phyloP scores from a whole-genome alignment of 176 grass and related monocot species.

The Ensete glaucum region DNA sequence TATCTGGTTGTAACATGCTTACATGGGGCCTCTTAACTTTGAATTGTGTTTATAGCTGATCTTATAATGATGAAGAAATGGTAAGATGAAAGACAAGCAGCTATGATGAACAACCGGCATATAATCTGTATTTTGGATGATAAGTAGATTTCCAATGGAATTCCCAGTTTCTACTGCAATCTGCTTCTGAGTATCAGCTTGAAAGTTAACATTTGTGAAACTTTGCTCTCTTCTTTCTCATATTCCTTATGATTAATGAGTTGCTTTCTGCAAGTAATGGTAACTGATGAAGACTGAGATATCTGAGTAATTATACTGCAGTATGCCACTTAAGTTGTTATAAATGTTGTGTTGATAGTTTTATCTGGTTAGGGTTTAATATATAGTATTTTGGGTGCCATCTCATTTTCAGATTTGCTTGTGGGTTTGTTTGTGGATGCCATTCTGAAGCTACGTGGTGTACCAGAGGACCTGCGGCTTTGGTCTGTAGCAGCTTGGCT shows the following conservation, averaged over 20 bases:
- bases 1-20: too few relatives aligned
- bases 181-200: not conserved
- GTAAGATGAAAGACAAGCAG: too few relatives aligned
- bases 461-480: constrained; percentile 50
- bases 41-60: too few relatives aligned
- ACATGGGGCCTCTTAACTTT: too few relatives aligned
- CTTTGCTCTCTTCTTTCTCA: not conserved
- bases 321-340: not conserved
- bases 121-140: not conserved
- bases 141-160: not conserved
- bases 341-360: not conserved
- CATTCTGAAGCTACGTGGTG: constrained; percentile 49
- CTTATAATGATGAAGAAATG: too few relatives aligned
- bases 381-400: not conserved
- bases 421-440: constrained; percentile 60
- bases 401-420: constrained; percentile 63
- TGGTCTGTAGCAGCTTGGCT: constrained; percentile 71
- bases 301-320: not conserved
- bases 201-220: not conserved
- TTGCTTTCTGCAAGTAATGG: not conserved
- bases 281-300: not conserved
- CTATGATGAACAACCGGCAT: not conserved
- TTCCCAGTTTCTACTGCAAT: not conserved
- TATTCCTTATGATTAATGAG: not conserved
- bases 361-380: not conserved